phyloP scores from a whole-genome alignment of 345 rosid genomes.

The Populus pruinosa region DNA sequence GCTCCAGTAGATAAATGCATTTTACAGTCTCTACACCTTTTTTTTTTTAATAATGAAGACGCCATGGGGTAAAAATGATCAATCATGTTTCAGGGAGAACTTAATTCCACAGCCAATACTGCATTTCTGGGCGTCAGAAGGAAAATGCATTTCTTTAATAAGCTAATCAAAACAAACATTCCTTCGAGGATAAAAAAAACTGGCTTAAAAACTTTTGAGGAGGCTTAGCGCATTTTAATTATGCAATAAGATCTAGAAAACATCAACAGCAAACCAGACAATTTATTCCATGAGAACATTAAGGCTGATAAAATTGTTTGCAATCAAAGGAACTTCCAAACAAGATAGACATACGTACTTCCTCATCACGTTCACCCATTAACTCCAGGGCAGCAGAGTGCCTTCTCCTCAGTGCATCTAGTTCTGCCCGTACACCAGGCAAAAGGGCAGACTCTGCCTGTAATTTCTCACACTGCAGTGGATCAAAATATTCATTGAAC shows the following conservation, averaged over 20 bases:
- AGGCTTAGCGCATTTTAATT: not conserved
- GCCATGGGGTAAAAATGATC: not conserved
- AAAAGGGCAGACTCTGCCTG: conserved; percentile 62
- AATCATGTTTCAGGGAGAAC: not conserved
- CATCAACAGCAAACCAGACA: not conserved
- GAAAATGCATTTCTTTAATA: not conserved
- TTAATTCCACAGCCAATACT: not conserved
- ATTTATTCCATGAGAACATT: not conserved
- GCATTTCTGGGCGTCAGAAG: not conserved
- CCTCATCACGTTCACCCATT: conserved; percentile 99
- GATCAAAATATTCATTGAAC: conserved; percentile 15
- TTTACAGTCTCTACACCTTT: not conserved
- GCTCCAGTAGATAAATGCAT: not conserved
- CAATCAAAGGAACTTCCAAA: conserved; percentile 3
- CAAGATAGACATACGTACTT: conserved; percentile 43
- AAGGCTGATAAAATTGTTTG: not conserved
- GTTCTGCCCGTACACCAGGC: conserved; percentile 85
- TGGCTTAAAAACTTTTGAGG: not conserved
- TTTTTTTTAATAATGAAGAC: not conserved
- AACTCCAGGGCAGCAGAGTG: conserved; percentile 96
- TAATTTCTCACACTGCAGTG: conserved; percentile 80
- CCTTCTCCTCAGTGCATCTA: conserved; percentile 86
- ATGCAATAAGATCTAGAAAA: not conserved
- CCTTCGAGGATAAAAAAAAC: not conserved
- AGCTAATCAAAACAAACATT: not conserved